These are phyloP conservation scores for Suzukiozyma palmioleophila DNA, from an alignment of 1,139 yeast species.

Conservation along the genomic window DNA sequence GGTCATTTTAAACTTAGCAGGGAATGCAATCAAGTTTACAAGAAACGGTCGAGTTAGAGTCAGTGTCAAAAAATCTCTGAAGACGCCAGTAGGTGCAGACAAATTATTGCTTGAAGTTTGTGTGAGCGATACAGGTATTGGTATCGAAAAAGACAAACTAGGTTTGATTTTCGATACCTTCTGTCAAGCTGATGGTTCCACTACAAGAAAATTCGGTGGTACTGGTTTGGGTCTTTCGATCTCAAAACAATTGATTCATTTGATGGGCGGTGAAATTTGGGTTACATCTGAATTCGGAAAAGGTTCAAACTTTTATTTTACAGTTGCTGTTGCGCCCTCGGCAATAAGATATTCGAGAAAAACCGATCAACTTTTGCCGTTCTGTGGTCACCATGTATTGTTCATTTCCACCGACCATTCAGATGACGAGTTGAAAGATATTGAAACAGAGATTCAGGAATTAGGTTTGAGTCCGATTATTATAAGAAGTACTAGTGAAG, in stretches of 20 bases:
- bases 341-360: slow-evolving; percentile 59
- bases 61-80: slow-evolving; percentile 50
- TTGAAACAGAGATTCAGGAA: slow-evolving; percentile 34
- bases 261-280: slow-evolving; percentile 93
- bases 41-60: slow-evolving; percentile 73
- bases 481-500: slow-evolving; percentile 48
- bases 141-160: slow-evolving; percentile 76
- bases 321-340: slow-evolving; percentile 74
- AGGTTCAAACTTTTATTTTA: slow-evolving; percentile 79
- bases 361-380: slow-evolving; percentile 68
- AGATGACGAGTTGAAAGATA: slow-evolving; percentile 44
- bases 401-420: slow-evolving; percentile 66
- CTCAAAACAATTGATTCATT: slow-evolving; percentile 78
- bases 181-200: slow-evolving; percentile 90
- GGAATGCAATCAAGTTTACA: slow-evolving; percentile 85
- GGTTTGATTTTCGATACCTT: slow-evolving; percentile 84
- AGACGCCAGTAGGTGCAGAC: slow-evolving; percentile 33
- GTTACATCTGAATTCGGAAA: slow-evolving; percentile 77
- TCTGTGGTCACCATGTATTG: slow-evolving; percentile 63
- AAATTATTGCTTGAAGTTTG: slow-evolving; percentile 74
- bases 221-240: slow-evolving; percentile 84
- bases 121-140: slow-evolving; percentile 87
- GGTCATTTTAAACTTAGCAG: slow-evolving; percentile 77
- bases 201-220: slow-evolving; percentile 89
- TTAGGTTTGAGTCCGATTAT: slow-evolving; percentile 48